Evolutionary conservation across 352 stramenopile species (phyloP).

Genomic region (Nannochloropsis limnetica): DNA sequence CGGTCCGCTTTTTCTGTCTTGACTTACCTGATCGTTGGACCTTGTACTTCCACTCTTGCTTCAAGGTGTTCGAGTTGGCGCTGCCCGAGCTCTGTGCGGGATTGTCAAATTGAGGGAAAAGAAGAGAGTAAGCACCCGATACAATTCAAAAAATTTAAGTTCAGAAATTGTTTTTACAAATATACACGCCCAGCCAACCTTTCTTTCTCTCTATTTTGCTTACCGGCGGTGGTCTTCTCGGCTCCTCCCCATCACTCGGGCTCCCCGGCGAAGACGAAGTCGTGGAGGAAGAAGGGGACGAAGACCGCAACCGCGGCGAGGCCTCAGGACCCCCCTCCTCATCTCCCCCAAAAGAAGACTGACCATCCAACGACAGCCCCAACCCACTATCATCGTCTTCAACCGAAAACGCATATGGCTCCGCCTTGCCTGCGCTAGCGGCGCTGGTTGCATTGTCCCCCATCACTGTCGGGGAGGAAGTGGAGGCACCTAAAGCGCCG

Average conservation of each 20-base stretch:
- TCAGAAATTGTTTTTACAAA: too few relatives aligned
- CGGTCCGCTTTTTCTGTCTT: neutral
- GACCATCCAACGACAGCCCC: constrained; percentile 53
- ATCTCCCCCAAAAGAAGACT: neutral
- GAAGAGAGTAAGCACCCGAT: neutral
- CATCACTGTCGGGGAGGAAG: neutral
- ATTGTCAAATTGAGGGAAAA: neutral
- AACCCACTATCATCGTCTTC: constrained; percentile 61
- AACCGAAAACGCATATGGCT: constrained; percentile 48
- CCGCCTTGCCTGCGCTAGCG: constrained; percentile 27
- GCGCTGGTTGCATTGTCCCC: neutral
- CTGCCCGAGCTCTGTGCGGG: neutral
- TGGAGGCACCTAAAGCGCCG: neutral
- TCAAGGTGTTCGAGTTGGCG: neutral
- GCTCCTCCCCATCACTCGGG: neutral
- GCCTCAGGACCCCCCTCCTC: neutral
- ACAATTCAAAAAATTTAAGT: too few relatives aligned
- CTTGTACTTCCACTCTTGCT: constrained; percentile 31
- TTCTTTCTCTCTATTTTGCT: neutral
- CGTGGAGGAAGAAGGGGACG: neutral
- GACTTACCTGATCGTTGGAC: constrained; percentile 21
- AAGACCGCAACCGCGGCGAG: neutral
- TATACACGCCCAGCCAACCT: too few relatives aligned
- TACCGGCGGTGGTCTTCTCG: neutral
- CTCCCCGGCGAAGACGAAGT: neutral